Evolutionary conservation across 2,329 filamentous ascomycete species (phyloP).

Genomic region (Penicillium olsonii): DNA sequence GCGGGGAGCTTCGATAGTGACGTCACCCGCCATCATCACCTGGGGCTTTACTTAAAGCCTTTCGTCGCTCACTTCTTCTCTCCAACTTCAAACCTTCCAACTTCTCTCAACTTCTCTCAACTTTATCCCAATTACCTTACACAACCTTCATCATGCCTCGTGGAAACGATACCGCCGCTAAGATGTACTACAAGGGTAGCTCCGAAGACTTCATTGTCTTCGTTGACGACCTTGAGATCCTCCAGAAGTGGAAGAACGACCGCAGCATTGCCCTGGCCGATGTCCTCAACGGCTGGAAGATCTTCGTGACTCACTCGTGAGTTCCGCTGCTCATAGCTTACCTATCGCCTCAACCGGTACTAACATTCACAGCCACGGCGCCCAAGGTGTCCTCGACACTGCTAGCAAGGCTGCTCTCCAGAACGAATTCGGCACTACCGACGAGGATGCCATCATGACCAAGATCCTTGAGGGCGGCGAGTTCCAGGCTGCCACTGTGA

Average conservation of each 20-base stretch:
- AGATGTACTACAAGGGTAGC: slow-evolving; percentile 82
- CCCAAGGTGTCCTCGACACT: slow-evolving; percentile 74
- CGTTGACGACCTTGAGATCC: slow-evolving; percentile 51
- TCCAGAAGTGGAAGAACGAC: slow-evolving; percentile 82
- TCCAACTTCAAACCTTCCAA: slow-evolving; percentile 14
- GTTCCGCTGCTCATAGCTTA: slow-evolving; percentile 35
- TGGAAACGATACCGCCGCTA: slow-evolving; percentile 69
- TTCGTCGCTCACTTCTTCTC: neutral
- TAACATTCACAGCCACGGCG: slow-evolving; percentile 70
- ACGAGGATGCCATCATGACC: slow-evolving; percentile 78
- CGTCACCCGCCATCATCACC: slow-evolving; percentile 27
- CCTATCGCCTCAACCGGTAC: neutral
- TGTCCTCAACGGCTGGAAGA: slow-evolving; percentile 83
- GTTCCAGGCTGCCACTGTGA: slow-evolving; percentile 62
- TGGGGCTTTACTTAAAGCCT: slow-evolving; percentile 10
- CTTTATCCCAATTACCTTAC: neutral
- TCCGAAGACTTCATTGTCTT: slow-evolving; percentile 69
- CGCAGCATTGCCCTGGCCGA: slow-evolving; percentile 76
- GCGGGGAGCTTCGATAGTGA: slow-evolving; percentile 16
- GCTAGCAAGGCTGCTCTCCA: slow-evolving; percentile 76
- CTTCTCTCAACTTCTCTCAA: neutral
- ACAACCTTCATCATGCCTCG: slow-evolving; percentile 60
- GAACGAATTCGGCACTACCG: slow-evolving; percentile 80
- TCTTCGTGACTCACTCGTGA: slow-evolving; percentile 89
- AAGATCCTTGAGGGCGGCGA: slow-evolving; percentile 77